Evolutionary conservation across 352 stramenopile species (phyloP), one percentile per base, ranked within the genome.

Genomic region (Discostella stelligera): DNA sequence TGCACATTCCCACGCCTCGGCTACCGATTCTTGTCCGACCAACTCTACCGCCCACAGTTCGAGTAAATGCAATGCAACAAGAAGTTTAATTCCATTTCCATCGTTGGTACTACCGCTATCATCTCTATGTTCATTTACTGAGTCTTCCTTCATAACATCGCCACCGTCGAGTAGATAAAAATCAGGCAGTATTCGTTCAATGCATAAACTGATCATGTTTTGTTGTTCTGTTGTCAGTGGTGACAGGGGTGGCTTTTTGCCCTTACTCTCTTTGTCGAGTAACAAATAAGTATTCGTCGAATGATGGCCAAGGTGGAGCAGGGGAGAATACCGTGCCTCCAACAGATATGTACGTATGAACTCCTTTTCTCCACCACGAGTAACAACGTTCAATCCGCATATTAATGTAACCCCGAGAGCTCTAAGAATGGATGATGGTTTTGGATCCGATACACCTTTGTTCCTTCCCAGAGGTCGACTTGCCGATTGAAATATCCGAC

Each of bases 31-130:
- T 13, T 6, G 20, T 14, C 41, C 41, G 58, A 66, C 20, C 25
- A 61, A 46, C 23, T 70, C 55, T 49, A 61, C 62, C 55, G 53
- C 53, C 53, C 53, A 61, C 9, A 61, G 21, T 61, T 61, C 53
- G 0, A 61, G 23, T 2, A 61, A 27, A 27, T 59, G 52, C 52
- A 59, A 59, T 59, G 9, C 52, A 3, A 59, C 52, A 6, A 59
- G 21, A 11, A 59, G 20, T 13, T 23, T 27, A 20, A 59, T 59
- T 2, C 52, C 52, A 6, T 20, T 27, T n/a, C 20, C 21, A 32
- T 58, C 50, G 50, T 30, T 2, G 18, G 16, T 23, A 13, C 1
- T 20, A n/a, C n/a, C n/a, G n/a, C n/a, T n/a, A 9, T 58, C 18
- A 11, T 58, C 50, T 23, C 16, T 5, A 2, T 3, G 5, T 18